Conservation (phyloP, 1,284 basidiomycete genomes). For the Trichosporon sp. region DNA sequence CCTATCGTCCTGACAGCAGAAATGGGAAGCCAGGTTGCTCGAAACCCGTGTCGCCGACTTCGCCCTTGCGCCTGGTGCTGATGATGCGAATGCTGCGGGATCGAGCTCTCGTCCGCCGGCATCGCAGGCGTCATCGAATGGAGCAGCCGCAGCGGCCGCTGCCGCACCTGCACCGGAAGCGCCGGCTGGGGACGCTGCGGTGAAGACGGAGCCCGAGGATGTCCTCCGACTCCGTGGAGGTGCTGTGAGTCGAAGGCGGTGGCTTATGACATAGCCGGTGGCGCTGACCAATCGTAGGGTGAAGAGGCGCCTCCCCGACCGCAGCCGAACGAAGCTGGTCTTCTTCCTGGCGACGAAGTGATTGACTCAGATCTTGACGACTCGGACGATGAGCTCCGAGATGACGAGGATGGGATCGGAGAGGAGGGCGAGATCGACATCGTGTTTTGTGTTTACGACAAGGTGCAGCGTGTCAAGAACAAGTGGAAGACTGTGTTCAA, state of each 20-base stretch:
- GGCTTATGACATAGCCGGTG: not conserved
- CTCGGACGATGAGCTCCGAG: conserved; percentile 63
- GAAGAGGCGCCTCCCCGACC: conserved; percentile 22
- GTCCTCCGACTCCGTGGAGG: conserved; percentile 38
- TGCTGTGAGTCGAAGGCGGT: conserved; percentile 15
- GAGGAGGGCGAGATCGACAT: conserved; percentile 65
- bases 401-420: conserved; percentile 48
- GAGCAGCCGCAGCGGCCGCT: not conserved
- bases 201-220: conserved; percentile 44
- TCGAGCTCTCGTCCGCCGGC: conserved; percentile 5
- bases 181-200: conserved; percentile 21
- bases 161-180: not conserved
- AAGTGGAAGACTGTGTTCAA: conserved; percentile 99
- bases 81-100: conserved; percentile 14
- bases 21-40: conserved; percentile 91
- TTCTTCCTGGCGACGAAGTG: conserved; percentile 60
- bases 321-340: conserved; percentile 47
- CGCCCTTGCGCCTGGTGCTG: conserved; percentile 29
- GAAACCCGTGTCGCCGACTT: conserved; percentile 92
- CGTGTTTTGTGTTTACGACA: conserved; percentile 98
- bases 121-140: conserved; percentile 1
- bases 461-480: conserved; percentile 97
- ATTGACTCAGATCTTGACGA: conserved; percentile 97
- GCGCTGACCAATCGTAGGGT: conserved; percentile 4
- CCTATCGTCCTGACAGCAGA: conserved; percentile 55